phyloP scores from a whole-genome alignment of 305 asterid genomes.

The Withania somnifera region DNA sequence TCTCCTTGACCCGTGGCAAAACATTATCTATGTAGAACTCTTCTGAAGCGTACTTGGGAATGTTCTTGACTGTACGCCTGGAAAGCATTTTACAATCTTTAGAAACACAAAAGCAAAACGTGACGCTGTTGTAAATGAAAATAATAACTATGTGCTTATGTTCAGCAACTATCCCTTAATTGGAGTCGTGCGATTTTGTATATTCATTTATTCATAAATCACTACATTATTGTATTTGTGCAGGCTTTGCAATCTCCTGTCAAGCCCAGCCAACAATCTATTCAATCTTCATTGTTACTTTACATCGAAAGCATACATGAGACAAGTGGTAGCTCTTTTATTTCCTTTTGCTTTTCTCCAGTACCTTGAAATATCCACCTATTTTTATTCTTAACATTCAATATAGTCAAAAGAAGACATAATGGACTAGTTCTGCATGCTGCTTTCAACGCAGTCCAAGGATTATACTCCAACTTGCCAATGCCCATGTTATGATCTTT shows the following conservation, averaged over 20 bases:
- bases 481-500: too few relatives aligned
- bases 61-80: constrained; percentile 94
- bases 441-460: background rate
- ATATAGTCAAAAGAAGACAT: background rate
- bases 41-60: constrained; percentile 97
- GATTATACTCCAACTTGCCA: background rate
- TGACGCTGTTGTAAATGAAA: background rate
- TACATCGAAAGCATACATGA: background rate
- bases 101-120: background rate
- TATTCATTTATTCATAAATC: background rate
- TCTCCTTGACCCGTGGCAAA: constrained; percentile 85
- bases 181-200: background rate
- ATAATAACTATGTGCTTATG: background rate
- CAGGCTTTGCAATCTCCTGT: background rate
- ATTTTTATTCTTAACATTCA: background rate
- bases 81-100: constrained; percentile 5
- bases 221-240: background rate
- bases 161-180: background rate
- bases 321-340: background rate
- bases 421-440: background rate
- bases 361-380: background rate
- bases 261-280: background rate
- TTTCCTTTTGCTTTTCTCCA: background rate
- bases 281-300: background rate
- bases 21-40: constrained; percentile 96